Base-by-base conservation (phyloP, 2,329 filamentous ascomycete genomes). In the Monilinia fructicola region DNA sequence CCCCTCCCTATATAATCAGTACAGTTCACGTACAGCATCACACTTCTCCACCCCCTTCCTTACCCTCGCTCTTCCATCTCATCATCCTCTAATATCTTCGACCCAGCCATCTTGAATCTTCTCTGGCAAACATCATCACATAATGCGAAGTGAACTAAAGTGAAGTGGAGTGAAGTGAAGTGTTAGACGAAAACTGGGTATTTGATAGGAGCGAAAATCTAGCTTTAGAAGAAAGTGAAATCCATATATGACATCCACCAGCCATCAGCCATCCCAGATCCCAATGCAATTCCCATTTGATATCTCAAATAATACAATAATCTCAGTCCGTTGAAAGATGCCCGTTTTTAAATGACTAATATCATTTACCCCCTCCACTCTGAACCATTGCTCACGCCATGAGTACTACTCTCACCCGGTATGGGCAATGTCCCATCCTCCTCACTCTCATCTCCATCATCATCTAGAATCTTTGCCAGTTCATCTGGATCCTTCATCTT, bases 401-500 rank as follows among this genome's bases (percentile, higher is more conserved):
- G 44, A 18, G 53, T 38, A 14, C 62, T 48, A 16, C 28, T 50
- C 10, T 26, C 38, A n/a, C 59, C 65, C 10, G 21, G n/a, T 14
- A 23, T 35, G 0, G 42, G 60, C 26, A 64, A 16, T 2, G 53
- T 56, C 2, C 59, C 65, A 56, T 64, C 66, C 48, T 61, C 67
- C 12, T 67, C 69, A 66, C 73, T 74, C 55, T 73, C 74, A 68
- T 81, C 82, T 1, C 84, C 83, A 5, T 84, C 82, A 21, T 85
- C 84, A 10, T 87, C 85, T 53, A 89, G 77, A 12, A 82, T 86
- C 67, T 79, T 81, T 2, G 86, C 86, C 65, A 89, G 79, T 76
- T 89, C 87, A 74, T 89, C 87, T 0, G 87, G 87, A 69, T 89
- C 87, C 70, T 82, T 81, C 86, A 89, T 88, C 79, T 82, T 87